These are phyloP conservation scores for Xylariomycetidae sp. DNA, from an alignment of 2,329 filamentous ascomycete species.

Conservation along the genomic window DNA sequence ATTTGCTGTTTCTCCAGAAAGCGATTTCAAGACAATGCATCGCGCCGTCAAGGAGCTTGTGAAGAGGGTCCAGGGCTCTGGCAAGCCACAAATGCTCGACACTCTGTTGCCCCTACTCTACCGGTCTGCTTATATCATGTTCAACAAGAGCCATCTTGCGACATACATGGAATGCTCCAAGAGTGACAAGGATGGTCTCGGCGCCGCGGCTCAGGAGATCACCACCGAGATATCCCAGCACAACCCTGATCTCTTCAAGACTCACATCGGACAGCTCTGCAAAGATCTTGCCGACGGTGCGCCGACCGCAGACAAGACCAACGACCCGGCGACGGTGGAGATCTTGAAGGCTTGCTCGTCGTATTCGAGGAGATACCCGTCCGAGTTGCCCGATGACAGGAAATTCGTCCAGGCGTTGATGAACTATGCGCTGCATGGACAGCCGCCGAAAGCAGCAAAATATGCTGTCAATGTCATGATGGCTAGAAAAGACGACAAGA, in stretches of 20 bases:
- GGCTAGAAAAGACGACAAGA: slow-evolving; percentile 66
- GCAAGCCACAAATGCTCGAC: slow-evolving; percentile 62
- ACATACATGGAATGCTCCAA: slow-evolving; percentile 84
- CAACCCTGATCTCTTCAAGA: slow-evolving; percentile 86
- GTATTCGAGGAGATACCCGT: slow-evolving; percentile 79
- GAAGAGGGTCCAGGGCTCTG: slow-evolving; percentile 68
- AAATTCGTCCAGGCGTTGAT: slow-evolving; percentile 77
- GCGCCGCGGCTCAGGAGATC: slow-evolving; percentile 75
- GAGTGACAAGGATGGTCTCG: slow-evolving; percentile 73
- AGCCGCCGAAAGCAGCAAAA: slow-evolving; percentile 78
- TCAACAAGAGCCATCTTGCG: slow-evolving; percentile 89
- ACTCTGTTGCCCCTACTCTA: slow-evolving; percentile 80
- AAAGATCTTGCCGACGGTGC: slow-evolving; percentile 77
- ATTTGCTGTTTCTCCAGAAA: slow-evolving; percentile 77
- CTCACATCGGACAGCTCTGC: slow-evolving; percentile 86
- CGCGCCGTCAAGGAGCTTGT: slow-evolving; percentile 86
- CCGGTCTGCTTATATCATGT: slow-evolving; percentile 75
- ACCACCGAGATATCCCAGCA: slow-evolving; percentile 86
- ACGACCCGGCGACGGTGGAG: slow-evolving; percentile 73
- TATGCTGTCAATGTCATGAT: slow-evolving; percentile 89
- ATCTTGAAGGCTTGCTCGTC: slow-evolving; percentile 90
- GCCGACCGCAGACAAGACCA: slow-evolving; percentile 60
- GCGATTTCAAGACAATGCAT: slow-evolving; percentile 85
- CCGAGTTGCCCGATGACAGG: slow-evolving; percentile 74
- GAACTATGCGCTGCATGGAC: slow-evolving; percentile 76